Evolutionary conservation across 78 protist species (phyloP).

Genomic region (Andalucia godoyi): DNA sequence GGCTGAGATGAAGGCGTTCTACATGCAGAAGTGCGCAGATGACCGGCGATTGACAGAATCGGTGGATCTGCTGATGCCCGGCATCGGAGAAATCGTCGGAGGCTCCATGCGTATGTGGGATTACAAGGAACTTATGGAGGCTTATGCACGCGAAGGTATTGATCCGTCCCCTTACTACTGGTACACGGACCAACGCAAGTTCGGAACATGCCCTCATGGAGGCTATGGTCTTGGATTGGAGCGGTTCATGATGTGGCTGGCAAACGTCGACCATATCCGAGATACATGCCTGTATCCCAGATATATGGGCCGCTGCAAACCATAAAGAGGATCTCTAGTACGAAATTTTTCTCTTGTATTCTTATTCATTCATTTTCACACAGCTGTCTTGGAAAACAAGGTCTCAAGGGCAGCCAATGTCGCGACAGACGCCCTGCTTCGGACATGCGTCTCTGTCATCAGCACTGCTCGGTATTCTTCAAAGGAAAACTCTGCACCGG

Average conservation of each 20-base stretch:
- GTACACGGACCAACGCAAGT: slow-evolving; percentile 85
- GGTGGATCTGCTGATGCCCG: slow-evolving; percentile 86
- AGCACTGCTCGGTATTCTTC: too few relatives aligned
- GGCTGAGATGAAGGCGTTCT: slow-evolving; percentile 84
- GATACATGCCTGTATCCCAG: slow-evolving; percentile 86
- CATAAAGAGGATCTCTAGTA: slow-evolving; percentile 48
- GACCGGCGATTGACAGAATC: slow-evolving; percentile 49
- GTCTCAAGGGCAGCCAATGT: too few relatives aligned
- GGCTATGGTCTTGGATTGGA: slow-evolving; percentile 96
- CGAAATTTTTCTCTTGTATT: too few relatives aligned
- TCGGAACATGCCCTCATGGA: slow-evolving; percentile 89
- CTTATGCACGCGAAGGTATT: slow-evolving; percentile 61
- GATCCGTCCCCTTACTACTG: slow-evolving; percentile 85
- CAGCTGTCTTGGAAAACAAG: too few relatives aligned
- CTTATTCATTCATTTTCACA: too few relatives aligned
- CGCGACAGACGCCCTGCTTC: too few relatives aligned
- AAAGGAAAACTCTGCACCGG: too few relatives aligned
- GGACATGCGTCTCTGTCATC: too few relatives aligned
- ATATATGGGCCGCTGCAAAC: slow-evolving; percentile 55
- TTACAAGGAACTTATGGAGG: slow-evolving; percentile 48
- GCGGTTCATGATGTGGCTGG: slow-evolving; percentile 80
- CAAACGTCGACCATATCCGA: slow-evolving; percentile 61
- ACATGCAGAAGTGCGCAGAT: slow-evolving; percentile 66
- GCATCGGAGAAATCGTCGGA: slow-evolving; percentile 96
- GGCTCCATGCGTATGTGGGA: slow-evolving; percentile 83